Percentiles rank a stretch among this genome's conserved stretches.
These are phyloP conservation scores for Exophiala alcalophila DNA, from an alignment of 2,329 filamentous ascomycete species.

Conservation along the genomic window DNA sequence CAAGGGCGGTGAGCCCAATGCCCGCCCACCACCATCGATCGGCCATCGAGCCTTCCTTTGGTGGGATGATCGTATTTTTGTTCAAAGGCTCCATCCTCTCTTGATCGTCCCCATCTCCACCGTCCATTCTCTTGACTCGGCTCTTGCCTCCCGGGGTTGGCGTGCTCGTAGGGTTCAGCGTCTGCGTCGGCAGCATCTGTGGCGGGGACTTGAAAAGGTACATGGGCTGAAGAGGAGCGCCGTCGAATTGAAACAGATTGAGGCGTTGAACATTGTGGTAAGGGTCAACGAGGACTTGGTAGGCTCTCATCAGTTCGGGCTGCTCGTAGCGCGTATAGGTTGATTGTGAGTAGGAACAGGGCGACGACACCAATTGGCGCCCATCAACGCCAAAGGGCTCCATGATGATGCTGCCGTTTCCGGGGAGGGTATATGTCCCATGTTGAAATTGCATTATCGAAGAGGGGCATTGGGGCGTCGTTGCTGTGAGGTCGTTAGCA, in stretches of 20 bases:
- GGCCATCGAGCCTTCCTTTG: conserved; percentile 37
- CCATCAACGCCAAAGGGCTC: conserved; percentile 64
- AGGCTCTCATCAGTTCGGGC: conserved; percentile 58
- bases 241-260: conserved; percentile 63
- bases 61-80: conserved; percentile 33
- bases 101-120: conserved; percentile 18
- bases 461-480: conserved; percentile 58
- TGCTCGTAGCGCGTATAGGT: conserved; percentile 67
- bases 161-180: conserved; percentile 55
- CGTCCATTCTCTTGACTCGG: conserved; percentile 37
- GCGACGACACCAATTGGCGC: conserved; percentile 63
- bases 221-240: conserved; percentile 64
- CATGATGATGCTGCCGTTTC: conserved; percentile 58
- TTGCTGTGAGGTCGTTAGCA: conserved; percentile 42
- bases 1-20: conserved; percentile 46
- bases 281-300: conserved; percentile 51
- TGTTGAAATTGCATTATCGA: conserved; percentile 73
- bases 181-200: conserved; percentile 67
- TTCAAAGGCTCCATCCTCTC: conserved; percentile 29
- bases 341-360: conserved; percentile 55
- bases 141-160: conserved; percentile 37
- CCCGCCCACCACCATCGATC: conserved; percentile 50
- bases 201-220: conserved; percentile 63
- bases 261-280: conserved; percentile 63
- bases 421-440: conserved; percentile 56